These are phyloP conservation scores for Candida cerambycidarum DNA, from an alignment of 805 yeast species.

Conservation along the genomic window DNA sequence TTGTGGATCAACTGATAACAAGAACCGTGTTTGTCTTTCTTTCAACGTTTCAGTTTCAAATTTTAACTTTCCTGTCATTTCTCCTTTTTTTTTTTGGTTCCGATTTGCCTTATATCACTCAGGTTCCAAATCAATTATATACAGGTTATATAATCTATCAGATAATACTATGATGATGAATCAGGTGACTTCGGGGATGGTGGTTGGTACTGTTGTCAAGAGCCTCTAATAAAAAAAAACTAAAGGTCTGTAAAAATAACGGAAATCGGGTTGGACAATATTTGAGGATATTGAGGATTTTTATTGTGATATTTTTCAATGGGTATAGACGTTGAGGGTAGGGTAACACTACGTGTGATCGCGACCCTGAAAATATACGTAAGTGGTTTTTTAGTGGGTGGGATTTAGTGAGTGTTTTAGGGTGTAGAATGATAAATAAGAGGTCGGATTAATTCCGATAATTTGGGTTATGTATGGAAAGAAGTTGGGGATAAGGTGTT, in stretches of 20 bases:
- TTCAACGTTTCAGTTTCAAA: conserved; percentile 6
- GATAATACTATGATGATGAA: not conserved
- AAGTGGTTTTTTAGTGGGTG: too few species aligned
- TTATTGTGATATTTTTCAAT: conserved; percentile 7
- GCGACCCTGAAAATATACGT: not conserved
- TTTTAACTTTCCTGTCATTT: conserved; percentile 10
- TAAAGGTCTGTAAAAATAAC: not conserved
- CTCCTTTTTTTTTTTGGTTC: not conserved
- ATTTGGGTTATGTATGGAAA: too few species aligned
- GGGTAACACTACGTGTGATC: conserved; percentile 5
- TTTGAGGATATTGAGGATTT: conserved; percentile 8
- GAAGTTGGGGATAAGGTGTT: too few species aligned
- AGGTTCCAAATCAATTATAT: too few species aligned
- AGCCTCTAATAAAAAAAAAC: conserved; percentile 1
- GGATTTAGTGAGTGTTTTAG: too few species aligned
- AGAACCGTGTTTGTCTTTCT: conserved; percentile 45
- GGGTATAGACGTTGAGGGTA: conserved; percentile 7
- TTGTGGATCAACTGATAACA: conserved; percentile 56
- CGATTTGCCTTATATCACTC: not conserved
- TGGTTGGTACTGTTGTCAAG: not conserved
- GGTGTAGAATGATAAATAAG: too few species aligned
- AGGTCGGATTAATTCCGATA: too few species aligned
- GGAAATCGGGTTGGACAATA: conserved; percentile 4
- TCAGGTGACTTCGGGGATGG: not conserved
- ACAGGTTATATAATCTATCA: too few species aligned